Conservation (phyloP, 1,284 basidiomycete species). For the Cryptococcus sp. region DNA sequence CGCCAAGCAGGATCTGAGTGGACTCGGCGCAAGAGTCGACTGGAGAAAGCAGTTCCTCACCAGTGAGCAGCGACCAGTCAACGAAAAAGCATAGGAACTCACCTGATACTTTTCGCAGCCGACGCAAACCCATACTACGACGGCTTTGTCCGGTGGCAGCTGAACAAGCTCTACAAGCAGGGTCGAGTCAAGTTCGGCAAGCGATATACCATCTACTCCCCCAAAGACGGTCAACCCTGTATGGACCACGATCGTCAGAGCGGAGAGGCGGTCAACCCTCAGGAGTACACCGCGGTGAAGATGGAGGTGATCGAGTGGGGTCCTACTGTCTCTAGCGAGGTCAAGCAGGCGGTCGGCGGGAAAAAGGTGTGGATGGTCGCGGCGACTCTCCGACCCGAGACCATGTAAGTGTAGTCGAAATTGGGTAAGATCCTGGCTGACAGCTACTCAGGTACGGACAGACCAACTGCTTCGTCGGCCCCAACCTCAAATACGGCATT, state of each 20-base stretch:
- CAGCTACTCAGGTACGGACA: constrained; percentile 79
- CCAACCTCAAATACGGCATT: constrained; percentile 87
- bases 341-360: constrained; percentile 67
- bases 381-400: constrained; percentile 94
- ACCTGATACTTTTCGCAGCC: constrained; percentile 49
- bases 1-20: constrained; percentile 82
- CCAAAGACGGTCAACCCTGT: constrained; percentile 99
- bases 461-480: constrained; percentile 97
- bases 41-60: constrained; percentile 97
- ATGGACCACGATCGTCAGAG: constrained; percentile 99
- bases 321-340: constrained; percentile 61
- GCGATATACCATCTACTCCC: constrained; percentile 97
- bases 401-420: constrained; percentile 68
- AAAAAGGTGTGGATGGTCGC: constrained; percentile 90
- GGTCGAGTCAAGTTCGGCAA: constrained; percentile 97
- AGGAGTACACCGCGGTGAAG: constrained; percentile 95
- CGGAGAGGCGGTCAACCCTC: constrained; percentile 92
- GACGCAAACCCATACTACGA: constrained; percentile 98
- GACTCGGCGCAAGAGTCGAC: constrained; percentile 91
- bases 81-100: constrained; percentile 7
- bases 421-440: constrained; percentile 10
- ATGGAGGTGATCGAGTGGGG: constrained; percentile 88
- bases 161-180: constrained; percentile 84
- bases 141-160: constrained; percentile 96
- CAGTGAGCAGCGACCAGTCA: constrained; percentile 29